Evolutionary conservation across 2,329 filamentous ascomycete genomes (phyloP), one percentile per base, ranked within the genome.

Genomic region (Colletotrichum cuscutae): DNA sequence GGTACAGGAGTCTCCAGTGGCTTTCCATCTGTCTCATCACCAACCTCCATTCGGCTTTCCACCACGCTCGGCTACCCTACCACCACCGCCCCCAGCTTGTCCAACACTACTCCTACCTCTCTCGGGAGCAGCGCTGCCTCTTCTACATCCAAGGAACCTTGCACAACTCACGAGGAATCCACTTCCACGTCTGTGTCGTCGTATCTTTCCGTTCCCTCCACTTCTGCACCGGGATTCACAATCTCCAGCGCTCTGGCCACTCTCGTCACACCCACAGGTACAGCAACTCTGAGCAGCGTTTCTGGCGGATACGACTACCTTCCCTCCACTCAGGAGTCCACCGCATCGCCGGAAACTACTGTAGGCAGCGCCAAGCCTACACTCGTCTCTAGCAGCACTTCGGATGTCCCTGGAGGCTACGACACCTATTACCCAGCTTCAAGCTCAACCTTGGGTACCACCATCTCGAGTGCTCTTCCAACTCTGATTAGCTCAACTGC

Each of bases 1-100:
- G 66, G 66, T 4, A 73, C 66, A 4, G 66, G 54, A 2, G 28
- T 26, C 6, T 65, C 71, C 13, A 73, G 61, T 35, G 28, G 56
- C 15, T 52, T 65, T 28, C 61, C 49, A 19, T 49, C 60, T 7
- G 24, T 37, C 1, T 32, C 56, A 8, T 42, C 32, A 4, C 32
- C 61, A 1, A 61, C n/a, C 24, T 72, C 65, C 13, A 67, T 74
- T n/a, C 54, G 46, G 2, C 64, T 75, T 22, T 75, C 73, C 1
- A 61, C 72, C 15, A 60, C 56, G 2, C 56, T 75, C 22, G 53
- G 58, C 15, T 75, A 74, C 22, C 49, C 54, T 7, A 74, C 71
- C 1, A 71, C 71, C 4, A 59, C 65, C 5, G 46, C 65, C 0
- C 30, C 49, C 2, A 9, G 15, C 42, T 59, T 42, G 49, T 28